These are phyloP conservation scores for Silene noctiflora DNA, from an alignment of 179 eudicot species.

Conservation along the genomic window DNA sequence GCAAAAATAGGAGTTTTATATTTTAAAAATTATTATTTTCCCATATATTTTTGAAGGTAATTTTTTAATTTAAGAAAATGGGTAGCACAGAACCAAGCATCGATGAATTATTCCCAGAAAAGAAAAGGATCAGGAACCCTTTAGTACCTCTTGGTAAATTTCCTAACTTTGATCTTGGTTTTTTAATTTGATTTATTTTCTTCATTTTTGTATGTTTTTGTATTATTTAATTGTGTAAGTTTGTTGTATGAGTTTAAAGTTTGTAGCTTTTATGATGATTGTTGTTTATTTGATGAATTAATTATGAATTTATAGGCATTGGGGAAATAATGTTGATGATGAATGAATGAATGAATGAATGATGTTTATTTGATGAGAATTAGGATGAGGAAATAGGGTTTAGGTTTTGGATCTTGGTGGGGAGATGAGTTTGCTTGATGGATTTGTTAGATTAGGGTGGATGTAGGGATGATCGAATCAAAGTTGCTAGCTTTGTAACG, in stretches of 20 bases:
- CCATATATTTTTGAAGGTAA: neutral
- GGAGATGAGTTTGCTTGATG: neutral
- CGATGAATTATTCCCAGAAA: slow-evolving; percentile 33
- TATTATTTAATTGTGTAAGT: neutral
- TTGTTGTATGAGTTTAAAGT: neutral
- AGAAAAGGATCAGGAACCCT: slow-evolving; percentile 55
- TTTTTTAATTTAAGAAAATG: slow-evolving; percentile 4
- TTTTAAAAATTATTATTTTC: neutral
- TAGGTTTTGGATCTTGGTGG: slow-evolving; percentile 17
- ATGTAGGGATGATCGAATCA: neutral
- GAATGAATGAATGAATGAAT: neutral
- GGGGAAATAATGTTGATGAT: neutral
- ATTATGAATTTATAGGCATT: neutral
- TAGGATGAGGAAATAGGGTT: neutral
- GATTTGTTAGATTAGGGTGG: neutral
- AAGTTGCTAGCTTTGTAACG: neutral
- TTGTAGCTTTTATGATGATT: slow-evolving; percentile 1
- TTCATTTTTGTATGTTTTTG: neutral
- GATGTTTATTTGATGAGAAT: slow-evolving; percentile 3
- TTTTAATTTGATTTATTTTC: neutral
- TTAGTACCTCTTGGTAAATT: slow-evolving; percentile 56
- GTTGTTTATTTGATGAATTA: neutral
- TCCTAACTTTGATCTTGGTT: neutral
- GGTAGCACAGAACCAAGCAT: slow-evolving; percentile 11
- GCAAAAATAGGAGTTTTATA: no score